These are phyloP conservation scores for Neoascochyta sp. DNA, from an alignment of 2,329 filamentous ascomycete species.

Conservation along the genomic window DNA sequence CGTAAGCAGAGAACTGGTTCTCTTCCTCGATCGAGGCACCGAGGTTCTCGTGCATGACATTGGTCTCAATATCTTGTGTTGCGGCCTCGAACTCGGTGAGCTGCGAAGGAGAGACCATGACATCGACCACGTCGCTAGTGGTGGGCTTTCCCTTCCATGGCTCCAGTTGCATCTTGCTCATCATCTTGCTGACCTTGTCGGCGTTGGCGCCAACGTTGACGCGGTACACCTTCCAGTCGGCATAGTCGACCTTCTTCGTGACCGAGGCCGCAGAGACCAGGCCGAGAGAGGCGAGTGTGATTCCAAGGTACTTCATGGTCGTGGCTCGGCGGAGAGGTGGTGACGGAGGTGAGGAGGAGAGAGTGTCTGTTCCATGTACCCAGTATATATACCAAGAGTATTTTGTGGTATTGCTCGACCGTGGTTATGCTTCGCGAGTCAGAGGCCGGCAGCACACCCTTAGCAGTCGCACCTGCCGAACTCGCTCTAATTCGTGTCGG, in stretches of 20 bases:
- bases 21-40: conserved; percentile 36
- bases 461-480: conserved; percentile 10
- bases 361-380: too few species aligned
- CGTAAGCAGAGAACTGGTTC: conserved; percentile 27
- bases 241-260: conserved; percentile 30
- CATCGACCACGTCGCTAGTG: conserved; percentile 33
- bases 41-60: conserved; percentile 38
- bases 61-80: conserved; percentile 24
- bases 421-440: too few species aligned
- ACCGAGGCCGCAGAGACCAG: conserved; percentile 33
- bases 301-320: conserved; percentile 32
- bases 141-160: conserved; percentile 36
- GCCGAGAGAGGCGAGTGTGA: conserved; percentile 29
- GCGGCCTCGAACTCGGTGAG: conserved; percentile 27
- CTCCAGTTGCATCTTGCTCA: conserved; percentile 30
- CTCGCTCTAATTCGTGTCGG: conserved; percentile 6
- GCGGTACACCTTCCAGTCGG: conserved; percentile 37
- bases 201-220: conserved; percentile 30
- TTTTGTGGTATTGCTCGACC: too few species aligned
- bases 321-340: too few species aligned
- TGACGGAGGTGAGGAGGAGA: conserved; percentile 1
- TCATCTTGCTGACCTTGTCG: conserved; percentile 25
- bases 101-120: conserved; percentile 34
- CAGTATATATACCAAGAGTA: too few species aligned
- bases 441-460: too few species aligned